Evolutionary conservation across 208 protist genomes (phyloP).

Genomic region (Trypanosoma rangeli): DNA sequence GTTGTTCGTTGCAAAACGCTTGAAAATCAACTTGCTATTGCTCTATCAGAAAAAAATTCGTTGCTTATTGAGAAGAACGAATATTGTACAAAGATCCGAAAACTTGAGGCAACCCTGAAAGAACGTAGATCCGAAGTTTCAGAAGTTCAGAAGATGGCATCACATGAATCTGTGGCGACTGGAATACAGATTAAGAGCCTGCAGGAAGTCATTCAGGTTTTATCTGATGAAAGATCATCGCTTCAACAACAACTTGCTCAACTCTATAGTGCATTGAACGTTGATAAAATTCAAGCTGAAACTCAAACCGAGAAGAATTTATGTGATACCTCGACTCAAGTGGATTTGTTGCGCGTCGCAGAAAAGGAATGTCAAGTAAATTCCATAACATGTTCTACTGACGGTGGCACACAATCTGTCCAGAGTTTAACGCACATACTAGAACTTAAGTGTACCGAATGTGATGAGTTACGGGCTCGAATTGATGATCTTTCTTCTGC

Average conservation of each 20-base stretch:
- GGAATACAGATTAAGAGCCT: conserved; percentile 27
- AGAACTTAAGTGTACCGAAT: conserved; percentile 68
- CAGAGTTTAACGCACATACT: conserved; percentile 45
- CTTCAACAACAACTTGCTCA: conserved; percentile 26
- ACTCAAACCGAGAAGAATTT: conserved; percentile 29
- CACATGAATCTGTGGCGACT: conserved; percentile 22
- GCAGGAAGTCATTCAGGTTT: conserved; percentile 32
- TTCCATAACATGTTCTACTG: conserved; percentile 15
- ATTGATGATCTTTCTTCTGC: conserved; percentile 54
- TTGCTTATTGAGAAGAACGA: conserved; percentile 59
- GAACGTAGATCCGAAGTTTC: conserved; percentile 35
- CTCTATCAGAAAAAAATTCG: conserved; percentile 66
- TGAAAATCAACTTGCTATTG: conserved; percentile 70
- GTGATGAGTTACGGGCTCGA: conserved; percentile 52
- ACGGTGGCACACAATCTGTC: conserved; percentile 35
- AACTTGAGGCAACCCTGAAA: conserved; percentile 51
- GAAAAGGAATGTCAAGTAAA: conserved; percentile 48
- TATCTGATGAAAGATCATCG: conserved; percentile 27
- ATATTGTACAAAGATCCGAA: conserved; percentile 45
- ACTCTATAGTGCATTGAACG: neutral
- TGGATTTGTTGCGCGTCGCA: neutral
- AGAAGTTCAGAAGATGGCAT: conserved; percentile 34
- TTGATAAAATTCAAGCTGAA: conserved; percentile 19
- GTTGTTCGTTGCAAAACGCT: conserved; percentile 49
- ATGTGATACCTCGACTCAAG: conserved; percentile 10